Evolutionary conservation across 2,329 filamentous ascomycete species (phyloP).

Genomic region (Colletotrichum echinochloae): DNA sequence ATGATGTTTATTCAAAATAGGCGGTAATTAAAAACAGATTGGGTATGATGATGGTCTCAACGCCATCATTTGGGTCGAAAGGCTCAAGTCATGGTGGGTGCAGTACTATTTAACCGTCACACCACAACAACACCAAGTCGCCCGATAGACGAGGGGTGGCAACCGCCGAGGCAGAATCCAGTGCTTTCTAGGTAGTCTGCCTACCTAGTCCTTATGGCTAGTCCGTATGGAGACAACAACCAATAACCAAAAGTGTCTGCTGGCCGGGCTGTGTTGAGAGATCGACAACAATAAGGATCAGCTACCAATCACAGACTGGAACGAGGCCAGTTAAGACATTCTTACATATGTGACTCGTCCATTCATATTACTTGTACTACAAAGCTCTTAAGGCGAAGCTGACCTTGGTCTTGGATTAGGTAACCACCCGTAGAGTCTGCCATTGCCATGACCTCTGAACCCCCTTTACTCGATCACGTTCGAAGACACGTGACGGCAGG

Average conservation of each 20-base stretch:
- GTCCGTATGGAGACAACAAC: background rate
- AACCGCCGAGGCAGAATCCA: background rate
- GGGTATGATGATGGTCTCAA: background rate
- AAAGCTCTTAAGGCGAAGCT: background rate
- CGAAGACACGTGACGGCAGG: background rate
- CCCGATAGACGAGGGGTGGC: background rate
- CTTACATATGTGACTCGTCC: background rate
- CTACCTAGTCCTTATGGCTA: background rate
- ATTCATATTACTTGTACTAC: background rate
- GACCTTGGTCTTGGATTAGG: background rate
- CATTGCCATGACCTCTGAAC: background rate
- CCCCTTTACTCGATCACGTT: background rate
- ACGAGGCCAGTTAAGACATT: background rate
- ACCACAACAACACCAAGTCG: background rate
- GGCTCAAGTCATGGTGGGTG: too few species aligned
- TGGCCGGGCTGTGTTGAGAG: background rate
- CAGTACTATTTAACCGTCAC: too few species aligned
- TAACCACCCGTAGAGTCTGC: background rate
- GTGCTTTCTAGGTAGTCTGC: background rate
- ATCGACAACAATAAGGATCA: background rate
- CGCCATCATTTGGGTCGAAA: too few species aligned
- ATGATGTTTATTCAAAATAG: too few species aligned
- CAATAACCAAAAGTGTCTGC: background rate
- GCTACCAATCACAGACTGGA: background rate
- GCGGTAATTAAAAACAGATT: background rate